phyloP scores from a whole-genome alignment of 2,329 filamentous ascomycete genomes.

The Microcyclosporella mali region DNA sequence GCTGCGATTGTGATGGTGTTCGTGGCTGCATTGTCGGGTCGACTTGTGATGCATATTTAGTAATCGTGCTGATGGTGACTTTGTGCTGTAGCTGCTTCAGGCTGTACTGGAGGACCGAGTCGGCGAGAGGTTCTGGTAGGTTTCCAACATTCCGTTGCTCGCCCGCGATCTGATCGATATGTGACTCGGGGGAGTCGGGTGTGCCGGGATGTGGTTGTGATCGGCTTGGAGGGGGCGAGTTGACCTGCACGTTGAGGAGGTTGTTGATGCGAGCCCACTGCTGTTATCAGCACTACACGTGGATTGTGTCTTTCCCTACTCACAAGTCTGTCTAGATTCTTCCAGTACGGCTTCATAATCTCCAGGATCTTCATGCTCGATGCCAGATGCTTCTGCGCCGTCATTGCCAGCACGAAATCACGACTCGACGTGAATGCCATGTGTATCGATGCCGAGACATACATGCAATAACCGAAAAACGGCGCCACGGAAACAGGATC shows the following conservation, averaged over 20 bases:
- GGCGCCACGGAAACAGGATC: slow-evolving; percentile 1
- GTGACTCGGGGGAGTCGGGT: not conserved
- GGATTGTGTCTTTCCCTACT: not conserved
- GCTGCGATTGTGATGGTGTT: too few species aligned
- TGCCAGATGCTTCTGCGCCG: slow-evolving; percentile 1
- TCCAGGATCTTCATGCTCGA: slow-evolving; percentile 2
- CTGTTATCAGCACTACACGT: not conserved
- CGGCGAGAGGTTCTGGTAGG: not conserved
- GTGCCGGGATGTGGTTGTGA: not conserved
- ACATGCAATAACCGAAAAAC: slow-evolving; percentile 5
- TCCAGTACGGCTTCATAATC: slow-evolving; percentile 4
- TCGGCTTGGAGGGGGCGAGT: not conserved
- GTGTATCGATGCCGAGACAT: slow-evolving; percentile 1
- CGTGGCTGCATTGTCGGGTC: too few species aligned
- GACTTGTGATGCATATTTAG: too few species aligned
- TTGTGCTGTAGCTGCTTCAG: not conserved
- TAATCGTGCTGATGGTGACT: too few species aligned
- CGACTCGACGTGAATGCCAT: not conserved
- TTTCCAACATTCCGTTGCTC: not conserved
- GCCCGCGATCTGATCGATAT: not conserved
- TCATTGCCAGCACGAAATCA: not conserved
- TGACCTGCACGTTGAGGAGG: not conserved
- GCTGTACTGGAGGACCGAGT: slow-evolving; percentile 1
- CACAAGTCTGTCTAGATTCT: not conserved
- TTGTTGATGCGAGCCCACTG: not conserved